Evolutionary conservation across 176 grass and related monocot species (phyloP).

Genomic region (Pontederia crassipes): DNA sequence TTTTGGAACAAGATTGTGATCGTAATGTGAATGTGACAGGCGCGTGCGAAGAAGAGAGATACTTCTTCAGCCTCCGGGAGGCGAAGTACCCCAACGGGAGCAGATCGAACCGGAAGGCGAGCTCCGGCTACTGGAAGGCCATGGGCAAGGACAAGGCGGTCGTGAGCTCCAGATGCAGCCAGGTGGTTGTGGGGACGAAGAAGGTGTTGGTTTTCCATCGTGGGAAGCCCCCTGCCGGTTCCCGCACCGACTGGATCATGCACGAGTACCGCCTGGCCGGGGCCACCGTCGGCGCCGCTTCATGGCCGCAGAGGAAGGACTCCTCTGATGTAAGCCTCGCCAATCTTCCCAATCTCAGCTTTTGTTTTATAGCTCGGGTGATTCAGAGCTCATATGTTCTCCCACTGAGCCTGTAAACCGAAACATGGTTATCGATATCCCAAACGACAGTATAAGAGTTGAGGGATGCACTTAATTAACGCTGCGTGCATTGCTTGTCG

Average conservation of each 20-base stretch:
- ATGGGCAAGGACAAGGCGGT: slow-evolving; percentile 20
- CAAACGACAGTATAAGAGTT: no score
- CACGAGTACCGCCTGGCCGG: slow-evolving; percentile 17
- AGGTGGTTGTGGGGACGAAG: slow-evolving; percentile 24
- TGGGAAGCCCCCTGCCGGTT: slow-evolving; percentile 7
- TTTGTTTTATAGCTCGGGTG: neutral
- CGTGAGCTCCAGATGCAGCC: neutral
- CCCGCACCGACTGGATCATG: slow-evolving; percentile 20
- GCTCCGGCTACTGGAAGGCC: slow-evolving; percentile 23
- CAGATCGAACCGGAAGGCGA: slow-evolving; percentile 10
- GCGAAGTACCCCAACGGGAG: slow-evolving; percentile 10
- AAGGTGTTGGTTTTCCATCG: slow-evolving; percentile 16
- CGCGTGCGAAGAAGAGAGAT: slow-evolving; percentile 6
- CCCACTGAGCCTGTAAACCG: no score
- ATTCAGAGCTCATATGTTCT: slow-evolving; percentile 1
- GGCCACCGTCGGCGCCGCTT: neutral
- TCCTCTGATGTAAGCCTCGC: neutral
- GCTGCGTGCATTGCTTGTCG: neutral
- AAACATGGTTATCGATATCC: no score
- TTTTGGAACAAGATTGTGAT: neutral
- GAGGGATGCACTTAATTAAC: no score
- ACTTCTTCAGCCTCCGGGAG: slow-evolving; percentile 8
- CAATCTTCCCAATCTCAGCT: neutral
- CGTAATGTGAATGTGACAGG: neutral
- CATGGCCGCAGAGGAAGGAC: slow-evolving; percentile 13